Conservation (phyloP, 345 rosid genomes). For the Salix purpurea region DNA sequence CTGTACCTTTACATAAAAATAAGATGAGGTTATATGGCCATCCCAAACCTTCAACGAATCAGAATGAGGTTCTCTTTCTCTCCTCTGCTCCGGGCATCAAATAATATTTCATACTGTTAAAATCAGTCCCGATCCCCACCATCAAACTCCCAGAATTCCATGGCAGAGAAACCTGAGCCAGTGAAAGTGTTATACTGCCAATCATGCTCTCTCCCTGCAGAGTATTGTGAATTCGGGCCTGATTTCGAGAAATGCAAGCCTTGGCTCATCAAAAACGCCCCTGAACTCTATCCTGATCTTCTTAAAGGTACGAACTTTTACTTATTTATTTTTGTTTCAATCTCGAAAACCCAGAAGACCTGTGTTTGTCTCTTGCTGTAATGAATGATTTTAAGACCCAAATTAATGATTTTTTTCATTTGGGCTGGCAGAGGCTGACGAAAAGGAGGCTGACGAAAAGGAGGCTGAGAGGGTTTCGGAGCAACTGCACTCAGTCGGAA, state of each 20-base stretch:
- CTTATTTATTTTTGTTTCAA: background rate
- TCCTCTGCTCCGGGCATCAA: background rate
- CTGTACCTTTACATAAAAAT: no score
- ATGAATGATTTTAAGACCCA: background rate
- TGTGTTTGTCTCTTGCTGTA: background rate
- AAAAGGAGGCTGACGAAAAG: slow-evolving; percentile 57
- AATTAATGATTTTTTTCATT: background rate
- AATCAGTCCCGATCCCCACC: background rate
- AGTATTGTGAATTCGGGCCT: slow-evolving; percentile 94
- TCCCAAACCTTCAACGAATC: no score
- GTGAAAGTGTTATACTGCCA: slow-evolving; percentile 70
- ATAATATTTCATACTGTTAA: background rate
- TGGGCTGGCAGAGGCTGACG: slow-evolving; percentile 47
- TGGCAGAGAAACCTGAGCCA: slow-evolving; percentile 37
- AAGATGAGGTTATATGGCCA: no score
- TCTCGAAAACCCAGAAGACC: background rate
- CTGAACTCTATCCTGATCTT: slow-evolving; percentile 84
- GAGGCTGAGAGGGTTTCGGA: slow-evolving; percentile 62
- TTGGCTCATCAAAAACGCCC: slow-evolving; percentile 79
- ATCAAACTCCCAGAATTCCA: background rate
- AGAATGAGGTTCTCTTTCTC: background rate
- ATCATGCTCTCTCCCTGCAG: slow-evolving; percentile 51
- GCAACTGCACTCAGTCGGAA: slow-evolving; percentile 60
- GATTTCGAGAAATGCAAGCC: slow-evolving; percentile 92
- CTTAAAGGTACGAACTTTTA: slow-evolving; percentile 44